phyloP scores from a whole-genome alignment of 83 land plant species.

The Thuja plicata region DNA sequence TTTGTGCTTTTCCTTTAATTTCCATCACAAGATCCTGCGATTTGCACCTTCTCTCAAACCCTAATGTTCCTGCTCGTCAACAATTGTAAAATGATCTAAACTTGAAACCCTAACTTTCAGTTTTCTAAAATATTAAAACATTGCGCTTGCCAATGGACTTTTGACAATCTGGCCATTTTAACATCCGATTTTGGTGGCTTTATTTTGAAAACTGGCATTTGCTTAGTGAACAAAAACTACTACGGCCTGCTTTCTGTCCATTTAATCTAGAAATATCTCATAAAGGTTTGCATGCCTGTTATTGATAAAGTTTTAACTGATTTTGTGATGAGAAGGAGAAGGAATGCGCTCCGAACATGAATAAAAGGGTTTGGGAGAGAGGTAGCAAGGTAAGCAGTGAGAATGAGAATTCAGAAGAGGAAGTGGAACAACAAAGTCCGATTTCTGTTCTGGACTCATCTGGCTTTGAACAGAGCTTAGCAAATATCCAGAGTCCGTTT shows the following conservation, averaged over 20 bases:
- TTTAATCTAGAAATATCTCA: background rate
- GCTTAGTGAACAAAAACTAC: no score
- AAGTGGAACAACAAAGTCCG: constrained; percentile 5
- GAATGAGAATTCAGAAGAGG: background rate
- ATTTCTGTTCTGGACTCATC: constrained; percentile 2
- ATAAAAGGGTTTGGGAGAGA: background rate
- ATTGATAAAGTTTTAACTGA: background rate
- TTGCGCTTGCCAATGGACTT: background rate
- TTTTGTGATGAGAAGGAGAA: background rate
- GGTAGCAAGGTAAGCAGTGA: background rate
- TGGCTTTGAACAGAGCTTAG: background rate
- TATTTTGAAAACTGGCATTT: background rate
- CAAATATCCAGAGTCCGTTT: constrained; percentile 6
- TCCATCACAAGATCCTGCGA: background rate
- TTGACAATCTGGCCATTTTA: background rate
- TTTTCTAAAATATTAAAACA: background rate
- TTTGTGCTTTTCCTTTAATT: background rate
- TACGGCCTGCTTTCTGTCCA: background rate
- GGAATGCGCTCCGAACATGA: background rate
- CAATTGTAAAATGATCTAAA: background rate
- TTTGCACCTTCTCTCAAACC: background rate
- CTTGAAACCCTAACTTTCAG: background rate
- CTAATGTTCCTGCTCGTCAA: background rate
- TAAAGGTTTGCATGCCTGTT: background rate
- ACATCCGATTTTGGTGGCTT: background rate